These are phyloP conservation scores for Quercus lobata DNA, from an alignment of 331 rosid genomes.

Conservation along the genomic window DNA sequence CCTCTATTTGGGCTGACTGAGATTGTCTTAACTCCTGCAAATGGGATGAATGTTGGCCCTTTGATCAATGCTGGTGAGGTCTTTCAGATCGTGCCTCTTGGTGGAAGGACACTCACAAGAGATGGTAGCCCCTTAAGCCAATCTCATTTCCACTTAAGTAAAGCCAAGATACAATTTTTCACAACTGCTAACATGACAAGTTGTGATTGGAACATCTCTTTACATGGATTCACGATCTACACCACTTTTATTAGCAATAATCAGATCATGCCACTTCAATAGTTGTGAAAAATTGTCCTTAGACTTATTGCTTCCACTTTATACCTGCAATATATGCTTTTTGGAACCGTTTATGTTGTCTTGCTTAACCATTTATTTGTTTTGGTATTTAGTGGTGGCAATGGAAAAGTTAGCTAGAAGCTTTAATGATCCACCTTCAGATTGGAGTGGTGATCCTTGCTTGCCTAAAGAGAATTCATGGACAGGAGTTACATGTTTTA, in stretches of 20 bases:
- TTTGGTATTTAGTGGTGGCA: conserved; percentile 41
- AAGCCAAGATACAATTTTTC: too few relatives aligned
- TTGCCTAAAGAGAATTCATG: conserved; percentile 67
- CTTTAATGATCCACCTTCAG: conserved; percentile 57
- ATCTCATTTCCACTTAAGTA: not conserved
- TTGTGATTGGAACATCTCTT: too few relatives aligned
- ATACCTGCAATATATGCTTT: not conserved
- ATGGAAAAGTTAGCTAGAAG: conserved; percentile 59
- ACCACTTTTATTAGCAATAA: too few relatives aligned
- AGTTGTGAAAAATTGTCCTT: too few relatives aligned
- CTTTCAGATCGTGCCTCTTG: conserved; percentile 66
- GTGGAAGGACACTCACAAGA: conserved; percentile 52
- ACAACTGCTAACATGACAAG: too few relatives aligned
- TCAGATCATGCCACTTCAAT: too few relatives aligned
- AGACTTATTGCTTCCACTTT: not conserved
- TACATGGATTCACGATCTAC: too few relatives aligned
- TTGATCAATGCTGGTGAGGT: conserved; percentile 74
- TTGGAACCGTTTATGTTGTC: not conserved
- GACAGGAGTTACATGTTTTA: conserved; percentile 75
- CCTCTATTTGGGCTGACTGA: conserved; percentile 64
- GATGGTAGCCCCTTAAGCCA: conserved; percentile 49
- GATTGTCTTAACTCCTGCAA: conserved; percentile 43
- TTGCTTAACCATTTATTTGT: conserved; percentile 8
- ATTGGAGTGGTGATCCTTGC: conserved; percentile 95
- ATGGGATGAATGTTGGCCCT: conserved; percentile 55